Evolutionary conservation across 116 monocot genomes (phyloP).

Genomic region (Papilionanthe hybrid): DNA sequence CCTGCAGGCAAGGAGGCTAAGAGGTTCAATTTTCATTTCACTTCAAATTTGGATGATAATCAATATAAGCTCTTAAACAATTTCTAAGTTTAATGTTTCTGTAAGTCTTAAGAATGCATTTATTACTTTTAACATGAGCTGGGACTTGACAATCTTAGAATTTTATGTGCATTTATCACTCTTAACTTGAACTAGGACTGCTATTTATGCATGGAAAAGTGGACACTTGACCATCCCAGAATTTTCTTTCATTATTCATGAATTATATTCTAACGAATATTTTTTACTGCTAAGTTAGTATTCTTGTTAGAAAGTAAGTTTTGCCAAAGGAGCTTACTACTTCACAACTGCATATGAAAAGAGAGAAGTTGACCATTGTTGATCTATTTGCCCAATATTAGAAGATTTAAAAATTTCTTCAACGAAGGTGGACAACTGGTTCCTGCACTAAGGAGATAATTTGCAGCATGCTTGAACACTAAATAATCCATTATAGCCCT

Average conservation of each 20-base stretch:
- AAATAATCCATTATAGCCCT: background rate
- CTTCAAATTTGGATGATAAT: background rate
- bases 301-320: too few relatives aligned
- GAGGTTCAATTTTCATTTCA: slow-evolving; percentile 38
- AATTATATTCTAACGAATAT: background rate
- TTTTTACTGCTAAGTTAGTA: background rate
- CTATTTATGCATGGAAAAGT: background rate
- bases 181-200: too few relatives aligned
- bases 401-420: background rate
- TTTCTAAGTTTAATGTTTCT: too few relatives aligned
- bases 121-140: background rate
- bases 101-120: background rate
- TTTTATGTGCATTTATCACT: too few relatives aligned
- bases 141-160: background rate
- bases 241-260: background rate
- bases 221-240: background rate
- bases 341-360: too few relatives aligned
- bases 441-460: background rate
- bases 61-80: background rate
- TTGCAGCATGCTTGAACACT: background rate
- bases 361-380: background rate
- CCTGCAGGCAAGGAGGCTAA: slow-evolving; percentile 65
- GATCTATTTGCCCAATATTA: background rate
- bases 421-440: too few relatives aligned
- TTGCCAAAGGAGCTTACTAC: too few relatives aligned